Evolutionary conservation across 352 stramenopile genomes (phyloP).

Genomic region (Thalassiosira delicatula): DNA sequence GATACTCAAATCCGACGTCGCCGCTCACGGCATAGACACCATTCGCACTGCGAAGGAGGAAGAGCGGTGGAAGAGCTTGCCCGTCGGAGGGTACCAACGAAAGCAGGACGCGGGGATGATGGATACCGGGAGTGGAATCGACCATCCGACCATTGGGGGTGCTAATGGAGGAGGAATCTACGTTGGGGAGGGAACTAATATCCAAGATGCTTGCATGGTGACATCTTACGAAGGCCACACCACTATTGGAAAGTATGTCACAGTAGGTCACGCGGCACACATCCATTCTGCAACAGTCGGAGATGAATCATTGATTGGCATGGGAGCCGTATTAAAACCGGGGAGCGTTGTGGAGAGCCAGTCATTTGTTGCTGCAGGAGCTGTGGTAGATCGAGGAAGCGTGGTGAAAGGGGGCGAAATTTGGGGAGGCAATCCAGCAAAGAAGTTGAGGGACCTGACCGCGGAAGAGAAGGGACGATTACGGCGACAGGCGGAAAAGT

Average conservation of each 20-base stretch:
- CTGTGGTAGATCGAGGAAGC: slow-evolving; percentile 89
- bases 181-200: slow-evolving; percentile 95
- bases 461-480: slow-evolving; percentile 69
- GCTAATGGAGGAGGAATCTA: slow-evolving; percentile 82
- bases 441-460: slow-evolving; percentile 81
- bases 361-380: slow-evolving; percentile 93
- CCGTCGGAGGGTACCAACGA: slow-evolving; percentile 48
- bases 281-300: slow-evolving; percentile 96
- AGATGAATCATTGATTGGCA: slow-evolving; percentile 94
- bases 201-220: slow-evolving; percentile 96
- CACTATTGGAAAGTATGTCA: slow-evolving; percentile 94
- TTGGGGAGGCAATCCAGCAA: slow-evolving; percentile 81
- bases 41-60: slow-evolving; percentile 38
- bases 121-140: slow-evolving; percentile 40
- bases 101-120: slow-evolving; percentile 49
- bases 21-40: slow-evolving; percentile 49
- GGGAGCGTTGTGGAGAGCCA: slow-evolving; percentile 91
- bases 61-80: slow-evolving; percentile 42
- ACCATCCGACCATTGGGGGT: slow-evolving; percentile 55
- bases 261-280: slow-evolving; percentile 92
- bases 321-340: slow-evolving; percentile 93
- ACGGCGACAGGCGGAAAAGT: slow-evolving; percentile 80
- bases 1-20: slow-evolving; percentile 89
- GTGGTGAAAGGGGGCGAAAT: slow-evolving; percentile 90
- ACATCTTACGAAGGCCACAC: slow-evolving; percentile 87